Evolutionary conservation across 345 rosid species (phyloP), one percentile per base, ranked within the genome.

Genomic region (Brassica rapa): DNA sequence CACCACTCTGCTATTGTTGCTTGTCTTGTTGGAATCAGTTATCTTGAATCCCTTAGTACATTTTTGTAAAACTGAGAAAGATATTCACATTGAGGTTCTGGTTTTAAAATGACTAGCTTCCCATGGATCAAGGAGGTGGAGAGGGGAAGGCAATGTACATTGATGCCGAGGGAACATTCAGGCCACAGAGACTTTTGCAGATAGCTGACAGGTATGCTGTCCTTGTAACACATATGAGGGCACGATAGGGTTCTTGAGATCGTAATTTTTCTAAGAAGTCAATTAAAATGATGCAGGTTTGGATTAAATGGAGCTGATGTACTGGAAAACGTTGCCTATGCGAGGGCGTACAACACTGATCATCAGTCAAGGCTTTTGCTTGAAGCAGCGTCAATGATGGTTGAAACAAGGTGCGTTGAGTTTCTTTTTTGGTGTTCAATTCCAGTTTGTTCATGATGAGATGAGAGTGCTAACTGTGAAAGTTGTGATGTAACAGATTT

Each of bases 351-450:
- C 82, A 95, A 95, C 81, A 95, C 99, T 4, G 99, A 95, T 79
- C 99, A 95, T 82, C 99, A 91, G 76, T 93, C 98, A 0, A 85
- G 98, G 85, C 99, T 93, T 82, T 82, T 95, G 87, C 93, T 95
- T 75, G 98, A 95, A 87, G 98, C 98, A 75, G 99, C 99, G 76
- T 95, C 99, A 61, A 95, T 95, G 98, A 95, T 95, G 99, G 91
- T 95, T 76, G 99, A 95, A 79, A 91, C 98, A 74, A 86, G 98
- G 98, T 90, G 51, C 33, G 21, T 55, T 39, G 64, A 71, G 67
- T 64, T 30, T 21, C 6, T 15, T n/a, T n/a, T 62, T 39, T 11
- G 23, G 68, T 75, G 10, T 1, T 43, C 33, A 15, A 25, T 11
- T 69, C 49, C 43, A 24, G 43, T 27, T 25, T 3, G 63, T 27